Evolutionary conservation across 257 asterid genomes (phyloP).

Genomic region (Primulina tabacum): DNA sequence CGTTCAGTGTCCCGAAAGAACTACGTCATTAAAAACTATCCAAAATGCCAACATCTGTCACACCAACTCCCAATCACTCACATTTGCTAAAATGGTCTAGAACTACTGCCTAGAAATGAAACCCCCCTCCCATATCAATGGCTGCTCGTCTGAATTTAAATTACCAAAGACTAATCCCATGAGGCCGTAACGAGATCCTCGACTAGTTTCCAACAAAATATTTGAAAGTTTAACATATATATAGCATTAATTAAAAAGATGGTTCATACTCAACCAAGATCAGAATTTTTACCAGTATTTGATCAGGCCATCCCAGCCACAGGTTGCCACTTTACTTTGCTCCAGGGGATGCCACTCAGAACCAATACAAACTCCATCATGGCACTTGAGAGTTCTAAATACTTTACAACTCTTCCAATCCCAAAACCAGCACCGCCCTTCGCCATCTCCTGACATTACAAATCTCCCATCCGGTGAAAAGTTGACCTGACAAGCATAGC

Average conservation of each 20-base stretch:
- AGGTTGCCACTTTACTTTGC: slow-evolving; percentile 99
- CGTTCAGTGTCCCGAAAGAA: no score
- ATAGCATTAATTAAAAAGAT: slow-evolving; percentile 14
- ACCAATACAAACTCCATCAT: slow-evolving; percentile 94
- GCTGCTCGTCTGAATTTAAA: no score
- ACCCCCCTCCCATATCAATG: no score
- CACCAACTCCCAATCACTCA: not conserved
- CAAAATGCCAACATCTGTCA: not conserved
- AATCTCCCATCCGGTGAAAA: slow-evolving; percentile 97
- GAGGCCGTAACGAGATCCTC: slow-evolving; percentile 7
- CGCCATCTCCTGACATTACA: slow-evolving; percentile 98
- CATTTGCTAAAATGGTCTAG: not conserved
- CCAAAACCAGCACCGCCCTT: slow-evolving; percentile 99
- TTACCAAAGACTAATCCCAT: no score
- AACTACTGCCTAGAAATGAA: not conserved
- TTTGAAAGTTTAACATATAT: not conserved
- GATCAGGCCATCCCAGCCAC: slow-evolving; percentile 99
- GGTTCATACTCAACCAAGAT: slow-evolving; percentile 19
- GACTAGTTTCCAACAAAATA: not conserved
- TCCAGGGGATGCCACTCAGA: slow-evolving; percentile 97
- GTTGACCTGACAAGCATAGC: slow-evolving; percentile 98
- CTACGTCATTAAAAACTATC: no score
- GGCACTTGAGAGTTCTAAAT: slow-evolving; percentile 90
- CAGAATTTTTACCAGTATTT: slow-evolving; percentile 78
- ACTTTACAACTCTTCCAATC: slow-evolving; percentile 99